phyloP scores from a whole-genome alignment of 2,329 filamentous ascomycete genomes.

The Incumbomyces lentus region DNA sequence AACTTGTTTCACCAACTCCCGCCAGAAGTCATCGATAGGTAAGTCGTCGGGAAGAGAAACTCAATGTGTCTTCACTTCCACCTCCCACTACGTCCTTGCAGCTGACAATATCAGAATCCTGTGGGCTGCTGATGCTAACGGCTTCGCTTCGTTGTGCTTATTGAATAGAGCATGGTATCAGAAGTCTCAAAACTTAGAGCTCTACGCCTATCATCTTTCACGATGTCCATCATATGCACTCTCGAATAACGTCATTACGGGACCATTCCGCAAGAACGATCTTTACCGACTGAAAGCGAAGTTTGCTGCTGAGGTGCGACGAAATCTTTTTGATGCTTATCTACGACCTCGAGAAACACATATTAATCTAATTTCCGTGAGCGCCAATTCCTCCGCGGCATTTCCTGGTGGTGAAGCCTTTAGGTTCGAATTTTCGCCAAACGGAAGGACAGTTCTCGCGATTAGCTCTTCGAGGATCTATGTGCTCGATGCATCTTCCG shows the following conservation, averaged over 20 bases:
- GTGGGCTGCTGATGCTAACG: slow-evolving; percentile 36
- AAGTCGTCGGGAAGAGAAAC: neutral
- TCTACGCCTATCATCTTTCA: slow-evolving; percentile 39
- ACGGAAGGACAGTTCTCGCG: slow-evolving; percentile 63
- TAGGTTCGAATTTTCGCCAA: slow-evolving; percentile 69
- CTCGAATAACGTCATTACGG: slow-evolving; percentile 26
- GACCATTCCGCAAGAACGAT: slow-evolving; percentile 31
- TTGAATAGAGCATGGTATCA: slow-evolving; percentile 36
- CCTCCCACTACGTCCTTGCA: neutral
- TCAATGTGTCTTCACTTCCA: no score
- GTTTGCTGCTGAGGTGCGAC: slow-evolving; percentile 61
- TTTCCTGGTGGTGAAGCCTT: slow-evolving; percentile 77
- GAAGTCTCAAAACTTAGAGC: slow-evolving; percentile 31
- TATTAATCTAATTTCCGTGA: slow-evolving; percentile 72
- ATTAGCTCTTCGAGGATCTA: slow-evolving; percentile 81
- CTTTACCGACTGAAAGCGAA: slow-evolving; percentile 52
- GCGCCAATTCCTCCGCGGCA: slow-evolving; percentile 69
- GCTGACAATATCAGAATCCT: slow-evolving; percentile 31
- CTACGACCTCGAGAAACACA: slow-evolving; percentile 59
- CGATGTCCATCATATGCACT: slow-evolving; percentile 34
- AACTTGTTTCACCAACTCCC: slow-evolving; percentile 16
- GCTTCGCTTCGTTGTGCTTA: slow-evolving; percentile 37
- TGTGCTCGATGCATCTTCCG: slow-evolving; percentile 56
- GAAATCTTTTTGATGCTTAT: slow-evolving; percentile 68
- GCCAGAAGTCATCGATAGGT: slow-evolving; percentile 17